Conservation (phyloP, 2,329 filamentous ascomycete species). For the Scedosporium boydii region DNA sequence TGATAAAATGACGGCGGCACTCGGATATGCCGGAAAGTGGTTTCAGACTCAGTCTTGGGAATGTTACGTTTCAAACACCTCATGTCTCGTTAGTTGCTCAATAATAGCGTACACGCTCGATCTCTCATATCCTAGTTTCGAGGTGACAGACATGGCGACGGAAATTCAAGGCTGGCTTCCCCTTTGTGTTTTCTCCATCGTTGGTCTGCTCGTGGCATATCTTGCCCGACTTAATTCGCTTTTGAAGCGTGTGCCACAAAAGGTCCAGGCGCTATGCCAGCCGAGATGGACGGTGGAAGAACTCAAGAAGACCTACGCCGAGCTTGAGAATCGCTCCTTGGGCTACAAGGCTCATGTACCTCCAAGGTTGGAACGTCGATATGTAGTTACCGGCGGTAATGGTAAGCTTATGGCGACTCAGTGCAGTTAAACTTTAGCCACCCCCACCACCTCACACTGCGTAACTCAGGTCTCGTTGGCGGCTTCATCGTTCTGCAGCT, state of each 20-base stretch:
- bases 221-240: neutral
- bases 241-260: neutral
- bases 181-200: no score
- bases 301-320: conserved; percentile 23
- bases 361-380: conserved; percentile 27
- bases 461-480: conserved; percentile 37
- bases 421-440: neutral
- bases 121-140: no score
- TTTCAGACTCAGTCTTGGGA: no score
- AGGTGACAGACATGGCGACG: no score
- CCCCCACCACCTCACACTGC: neutral
- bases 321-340: conserved; percentile 21
- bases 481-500: conserved; percentile 44
- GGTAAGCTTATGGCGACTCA: conserved; percentile 18
- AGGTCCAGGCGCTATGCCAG: neutral
- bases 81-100: no score
- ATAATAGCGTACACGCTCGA: no score
- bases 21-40: no score
- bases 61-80: no score
- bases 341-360: conserved; percentile 27
- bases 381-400: conserved; percentile 32
- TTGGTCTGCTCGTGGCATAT: neutral
- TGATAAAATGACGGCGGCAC: no score
- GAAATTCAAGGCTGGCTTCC: no score
- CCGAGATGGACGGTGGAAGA: conserved; percentile 23